phyloP scores from a whole-genome alignment of 202 grass and related monocot genomes.

The Dendrocalamus latiflorus region DNA sequence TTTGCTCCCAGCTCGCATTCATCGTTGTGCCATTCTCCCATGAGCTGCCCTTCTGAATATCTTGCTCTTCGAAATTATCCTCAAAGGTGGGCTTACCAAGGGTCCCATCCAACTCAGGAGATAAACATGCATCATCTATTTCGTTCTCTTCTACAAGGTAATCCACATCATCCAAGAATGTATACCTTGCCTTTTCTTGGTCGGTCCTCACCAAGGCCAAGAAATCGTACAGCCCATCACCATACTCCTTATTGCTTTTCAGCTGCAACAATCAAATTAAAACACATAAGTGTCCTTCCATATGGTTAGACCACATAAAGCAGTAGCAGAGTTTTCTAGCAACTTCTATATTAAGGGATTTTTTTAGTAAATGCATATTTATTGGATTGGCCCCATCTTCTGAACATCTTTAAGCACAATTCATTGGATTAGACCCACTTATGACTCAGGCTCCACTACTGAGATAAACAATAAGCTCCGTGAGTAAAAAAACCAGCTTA shows the following conservation, averaged over 20 bases:
- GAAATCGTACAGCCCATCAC: conserved; percentile 81
- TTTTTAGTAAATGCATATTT: neutral
- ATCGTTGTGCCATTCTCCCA: conserved; percentile 28
- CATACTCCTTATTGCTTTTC: conserved; percentile 55
- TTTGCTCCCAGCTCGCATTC: conserved; percentile 47
- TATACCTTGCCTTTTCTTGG: conserved; percentile 47
- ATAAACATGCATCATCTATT: conserved; percentile 57
- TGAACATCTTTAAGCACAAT: neutral
- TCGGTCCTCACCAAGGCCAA: conserved; percentile 64
- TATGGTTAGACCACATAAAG: conserved; percentile 12
- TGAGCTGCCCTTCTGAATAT: conserved; percentile 28
- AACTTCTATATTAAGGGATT: neutral
- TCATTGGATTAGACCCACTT: neutral
- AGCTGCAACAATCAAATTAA: conserved; percentile 46
- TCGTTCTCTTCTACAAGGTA: conserved; percentile 59
- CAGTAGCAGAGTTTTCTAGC: neutral
- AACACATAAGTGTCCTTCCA: neutral
- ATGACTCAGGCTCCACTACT: neutral
- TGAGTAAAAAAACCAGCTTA: conserved; percentile 13
- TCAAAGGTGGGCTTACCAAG: conserved; percentile 64
- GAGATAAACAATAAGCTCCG: conserved; percentile 5
- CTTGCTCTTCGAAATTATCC: conserved; percentile 53
- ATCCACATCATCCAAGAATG: conserved; percentile 74
- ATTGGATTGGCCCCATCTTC: neutral
- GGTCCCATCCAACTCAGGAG: conserved; percentile 58